Percentiles rank a stretch among this genome's conserved stretches.
Evolutionary conservation across 805 yeast genomes (phyloP).

Genomic region (Schwanniomyces polymorphus): DNA sequence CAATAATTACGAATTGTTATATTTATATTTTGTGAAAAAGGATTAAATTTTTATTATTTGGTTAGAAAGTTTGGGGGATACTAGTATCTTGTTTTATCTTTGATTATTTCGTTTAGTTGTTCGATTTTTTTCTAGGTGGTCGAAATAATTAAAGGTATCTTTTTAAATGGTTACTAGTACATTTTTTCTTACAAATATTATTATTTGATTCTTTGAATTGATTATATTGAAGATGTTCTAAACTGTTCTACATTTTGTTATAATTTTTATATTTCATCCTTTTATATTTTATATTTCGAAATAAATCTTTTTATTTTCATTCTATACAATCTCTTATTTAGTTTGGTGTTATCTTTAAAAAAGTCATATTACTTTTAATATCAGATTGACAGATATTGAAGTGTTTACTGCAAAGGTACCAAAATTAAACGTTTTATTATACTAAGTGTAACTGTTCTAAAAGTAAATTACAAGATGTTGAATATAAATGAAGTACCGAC

Average conservation of each 20-base stretch:
- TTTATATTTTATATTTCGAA: not conserved
- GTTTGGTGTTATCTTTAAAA: too few species aligned
- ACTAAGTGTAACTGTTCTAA: too few species aligned
- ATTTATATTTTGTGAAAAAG: constrained; percentile 56
- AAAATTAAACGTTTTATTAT: too few species aligned
- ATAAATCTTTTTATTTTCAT: too few species aligned
- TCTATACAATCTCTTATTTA: too few species aligned
- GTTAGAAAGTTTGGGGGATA: constrained; percentile 20
- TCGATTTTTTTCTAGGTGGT: constrained; percentile 5
- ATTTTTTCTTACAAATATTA: constrained; percentile 1
- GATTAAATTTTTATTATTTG: not conserved
- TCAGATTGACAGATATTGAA: too few species aligned
- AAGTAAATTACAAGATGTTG: not conserved
- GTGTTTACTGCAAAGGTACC: too few species aligned
- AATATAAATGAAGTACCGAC: not conserved
- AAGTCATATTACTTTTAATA: too few species aligned
- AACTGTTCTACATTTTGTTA: not conserved
- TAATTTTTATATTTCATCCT: not conserved
- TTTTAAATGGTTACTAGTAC: constrained; percentile 1
- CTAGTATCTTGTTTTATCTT: constrained; percentile 5
- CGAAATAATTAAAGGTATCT: not conserved
- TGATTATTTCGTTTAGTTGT: constrained; percentile 3
- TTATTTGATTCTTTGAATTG: not conserved
- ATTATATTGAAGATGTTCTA: not conserved
- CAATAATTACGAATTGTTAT: constrained; percentile 67